Conservation (phyloP, 2,329 filamentous ascomycete genomes). For the Pyrenophora graminea region DNA sequence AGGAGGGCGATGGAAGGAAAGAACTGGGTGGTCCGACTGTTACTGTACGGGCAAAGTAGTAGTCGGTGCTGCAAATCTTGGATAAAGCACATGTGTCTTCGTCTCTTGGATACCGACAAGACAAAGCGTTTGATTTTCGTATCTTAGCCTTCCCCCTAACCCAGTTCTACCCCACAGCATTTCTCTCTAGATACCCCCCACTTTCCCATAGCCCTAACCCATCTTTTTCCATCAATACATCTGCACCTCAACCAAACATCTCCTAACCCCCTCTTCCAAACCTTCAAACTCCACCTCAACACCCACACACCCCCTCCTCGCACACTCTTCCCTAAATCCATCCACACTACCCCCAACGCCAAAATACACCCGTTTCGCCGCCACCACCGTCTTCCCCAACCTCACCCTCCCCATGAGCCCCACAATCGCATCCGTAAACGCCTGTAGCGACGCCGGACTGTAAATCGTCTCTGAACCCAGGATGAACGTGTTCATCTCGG, state of each 20-base stretch:
- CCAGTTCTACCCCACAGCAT: neutral
- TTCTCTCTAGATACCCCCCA: conserved; percentile 8
- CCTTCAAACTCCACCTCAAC: conserved; percentile 56
- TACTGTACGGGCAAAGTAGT: conserved; percentile 18
- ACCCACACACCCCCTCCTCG: conserved; percentile 50
- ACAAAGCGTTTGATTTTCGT: neutral
- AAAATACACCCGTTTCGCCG: conserved; percentile 81
- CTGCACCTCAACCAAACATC: conserved; percentile 54
- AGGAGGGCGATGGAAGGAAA: conserved; percentile 10
- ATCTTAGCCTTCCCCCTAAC: neutral
- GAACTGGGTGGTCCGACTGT: conserved; percentile 22
- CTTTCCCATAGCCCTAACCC: neutral
- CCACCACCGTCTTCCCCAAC: conserved; percentile 67
- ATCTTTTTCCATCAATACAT: conserved; percentile 29
- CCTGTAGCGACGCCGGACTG: conserved; percentile 69
- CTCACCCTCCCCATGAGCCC: conserved; percentile 59
- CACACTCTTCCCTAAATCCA: conserved; percentile 63
- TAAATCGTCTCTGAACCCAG: conserved; percentile 84
- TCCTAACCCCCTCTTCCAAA: conserved; percentile 51
- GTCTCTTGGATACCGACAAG: neutral
- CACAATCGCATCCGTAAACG: conserved; percentile 71
- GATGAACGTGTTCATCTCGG: conserved; percentile 53
- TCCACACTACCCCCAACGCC: conserved; percentile 82
- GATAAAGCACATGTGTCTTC: neutral
- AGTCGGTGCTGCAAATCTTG: neutral